phyloP scores from a whole-genome alignment of 257 asterid species.

The Marsdenia floribunda region DNA sequence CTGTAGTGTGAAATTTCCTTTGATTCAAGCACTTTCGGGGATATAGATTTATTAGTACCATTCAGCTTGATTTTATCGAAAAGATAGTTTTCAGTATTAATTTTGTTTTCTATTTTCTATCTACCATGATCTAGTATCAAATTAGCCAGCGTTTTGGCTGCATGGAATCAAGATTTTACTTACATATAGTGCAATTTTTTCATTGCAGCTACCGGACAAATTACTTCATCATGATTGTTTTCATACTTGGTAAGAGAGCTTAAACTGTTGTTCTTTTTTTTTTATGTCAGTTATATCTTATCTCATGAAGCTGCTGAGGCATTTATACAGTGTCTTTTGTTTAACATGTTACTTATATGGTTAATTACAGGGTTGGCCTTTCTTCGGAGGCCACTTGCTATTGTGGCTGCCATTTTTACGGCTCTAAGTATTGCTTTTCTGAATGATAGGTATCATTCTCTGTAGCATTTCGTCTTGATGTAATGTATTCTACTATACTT shows the following conservation, averaged over 20 bases:
- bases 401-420: conserved; percentile 78
- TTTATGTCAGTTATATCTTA: conserved; percentile 2
- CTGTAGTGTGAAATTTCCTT: not conserved
- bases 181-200: not conserved
- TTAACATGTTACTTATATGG: conserved; percentile 4
- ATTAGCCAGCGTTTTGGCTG: not conserved
- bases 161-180: not conserved
- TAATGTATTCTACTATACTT: not conserved
- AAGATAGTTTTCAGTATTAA: not conserved
- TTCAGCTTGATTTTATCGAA: not conserved
- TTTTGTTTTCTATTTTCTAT: not conserved
- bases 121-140: not conserved
- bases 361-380: conserved; percentile 69
- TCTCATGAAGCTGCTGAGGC: not conserved
- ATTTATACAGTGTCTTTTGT: not conserved
- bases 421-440: conserved; percentile 83
- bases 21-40: not conserved
- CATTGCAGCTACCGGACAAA: conserved; percentile 87
- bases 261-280: conserved; percentile 4
- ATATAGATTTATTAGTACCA: not conserved
- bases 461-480: not conserved
- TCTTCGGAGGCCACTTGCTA: conserved; percentile 74
- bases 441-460: conserved; percentile 67
- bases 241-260: conserved; percentile 68
- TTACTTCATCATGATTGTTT: conserved; percentile 72